Evolutionary conservation across 257 asterid genomes (phyloP), one percentile per base, ranked within the genome.

Genomic region (Galeopsis tetrahit): DNA sequence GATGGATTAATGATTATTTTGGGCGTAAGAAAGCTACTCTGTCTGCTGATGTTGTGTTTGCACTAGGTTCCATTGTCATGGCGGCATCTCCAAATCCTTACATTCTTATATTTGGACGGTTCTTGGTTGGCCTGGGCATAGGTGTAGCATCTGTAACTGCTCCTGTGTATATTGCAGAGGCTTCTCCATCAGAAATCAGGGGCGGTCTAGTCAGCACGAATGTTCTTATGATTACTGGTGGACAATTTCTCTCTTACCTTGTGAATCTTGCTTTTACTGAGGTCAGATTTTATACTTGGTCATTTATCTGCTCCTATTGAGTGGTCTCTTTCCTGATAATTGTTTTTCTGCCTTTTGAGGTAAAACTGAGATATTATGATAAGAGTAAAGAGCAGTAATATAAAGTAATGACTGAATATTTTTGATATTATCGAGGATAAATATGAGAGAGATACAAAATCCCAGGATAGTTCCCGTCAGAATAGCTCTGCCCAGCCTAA

Each of bases 121-220:
- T 94, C 71, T 78, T 91, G 59, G 85, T 94, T 70, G 99, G 99
- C 42, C 69, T 94, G 49, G 99, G 97, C 7, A 88, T 94, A 60
- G 99, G 97, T 70, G 94, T 91, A 78, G 97, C 99, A 60, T 94
- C 99, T 55, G 92, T 94, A 42, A 91, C 97, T 72, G 97, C 99
- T 82, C 97, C 99, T 55, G 93, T 91, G 31, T 94, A 94, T 76
- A 94, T 94, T 58, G 96, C 99, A 13, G 99, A 94, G 84, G 96
- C 93, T 51, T 75, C 99, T 52, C 99, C 97, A 1, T 89, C 91
- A 14, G 99, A 94, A 82, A 88, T 94, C 60, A 80, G 99, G 75
- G 99, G 97, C 75, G 95, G 96, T 79, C 91, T 94, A 75, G 99
- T 94, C 52, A 88, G 97, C 87, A 89, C 99, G 15, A 94, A 94